Conservation (phyloP, 228 moss, liverwort and hornwort genomes). For the Sphagnum magellanicum region DNA sequence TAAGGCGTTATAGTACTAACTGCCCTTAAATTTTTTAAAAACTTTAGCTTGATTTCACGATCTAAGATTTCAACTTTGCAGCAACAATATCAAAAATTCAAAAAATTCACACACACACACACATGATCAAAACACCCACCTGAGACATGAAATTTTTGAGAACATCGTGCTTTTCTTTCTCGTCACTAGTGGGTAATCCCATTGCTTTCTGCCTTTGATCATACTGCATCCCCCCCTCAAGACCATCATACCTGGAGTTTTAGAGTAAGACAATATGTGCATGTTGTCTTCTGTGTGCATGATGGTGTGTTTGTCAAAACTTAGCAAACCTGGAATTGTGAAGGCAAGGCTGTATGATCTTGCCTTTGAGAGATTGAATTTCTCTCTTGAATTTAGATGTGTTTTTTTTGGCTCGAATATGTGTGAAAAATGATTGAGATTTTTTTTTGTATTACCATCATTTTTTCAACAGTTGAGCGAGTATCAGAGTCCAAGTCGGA, state of each 20-base stretch:
- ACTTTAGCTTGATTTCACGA: too few species aligned
- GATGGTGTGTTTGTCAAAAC: background rate
- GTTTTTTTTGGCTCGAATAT: too few species aligned
- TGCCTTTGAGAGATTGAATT: too few species aligned
- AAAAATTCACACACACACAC: background rate
- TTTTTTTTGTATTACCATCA: slow-evolving; percentile 14
- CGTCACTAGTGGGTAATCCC: slow-evolving; percentile 48
- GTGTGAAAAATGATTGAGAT: too few species aligned
- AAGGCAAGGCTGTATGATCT: background rate
- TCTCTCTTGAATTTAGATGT: too few species aligned
- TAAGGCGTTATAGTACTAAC: too few species aligned
- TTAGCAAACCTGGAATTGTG: background rate
- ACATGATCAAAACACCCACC: background rate
- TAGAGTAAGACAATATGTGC: background rate
- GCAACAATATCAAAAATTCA: too few species aligned
- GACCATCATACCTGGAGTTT: background rate
- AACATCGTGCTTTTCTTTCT: slow-evolving; percentile 51
- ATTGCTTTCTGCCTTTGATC: slow-evolving; percentile 53
- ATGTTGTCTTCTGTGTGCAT: background rate
- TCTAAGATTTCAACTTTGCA: too few species aligned
- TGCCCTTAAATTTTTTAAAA: too few species aligned
- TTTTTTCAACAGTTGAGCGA: slow-evolving; percentile 50
- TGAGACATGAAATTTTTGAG: slow-evolving; percentile 53
- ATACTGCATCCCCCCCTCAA: slow-evolving; percentile 12
- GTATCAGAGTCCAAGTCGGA: slow-evolving; percentile 45